Conservation (phyloP, 495 filamentous ascomycete genomes). For the Tuber umbilicatum region DNA sequence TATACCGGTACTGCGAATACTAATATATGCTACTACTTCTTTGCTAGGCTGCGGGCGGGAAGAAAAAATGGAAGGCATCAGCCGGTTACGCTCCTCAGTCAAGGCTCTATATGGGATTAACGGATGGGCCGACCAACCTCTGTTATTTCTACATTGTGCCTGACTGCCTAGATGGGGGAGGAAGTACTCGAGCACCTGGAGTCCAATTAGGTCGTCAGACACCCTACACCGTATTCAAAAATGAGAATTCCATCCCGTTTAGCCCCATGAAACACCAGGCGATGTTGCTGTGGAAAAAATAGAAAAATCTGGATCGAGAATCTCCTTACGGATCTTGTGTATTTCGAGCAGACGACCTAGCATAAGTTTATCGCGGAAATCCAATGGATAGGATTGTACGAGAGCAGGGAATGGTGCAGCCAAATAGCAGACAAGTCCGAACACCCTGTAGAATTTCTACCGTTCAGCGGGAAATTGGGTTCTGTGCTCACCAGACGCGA, state of each 20-base stretch:
- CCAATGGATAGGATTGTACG: too few species aligned
- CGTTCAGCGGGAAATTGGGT: too few species aligned
- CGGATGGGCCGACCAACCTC: neutral
- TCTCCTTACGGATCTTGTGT: conserved; percentile 9
- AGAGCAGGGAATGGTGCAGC: too few species aligned
- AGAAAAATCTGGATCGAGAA: conserved; percentile 17
- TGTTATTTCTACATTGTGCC: conserved; percentile 13
- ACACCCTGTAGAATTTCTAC: too few species aligned
- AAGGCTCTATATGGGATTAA: neutral
- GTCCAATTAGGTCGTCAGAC: conserved; percentile 25
- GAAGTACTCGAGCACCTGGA: conserved; percentile 11
- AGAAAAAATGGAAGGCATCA: neutral
- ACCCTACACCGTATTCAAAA: conserved; percentile 21
- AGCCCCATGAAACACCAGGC: conserved; percentile 28
- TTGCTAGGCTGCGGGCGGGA: neutral
- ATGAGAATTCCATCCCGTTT: conserved; percentile 31
- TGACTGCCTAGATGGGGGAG: conserved; percentile 22
- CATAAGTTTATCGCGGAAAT: too few species aligned
- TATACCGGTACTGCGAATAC: neutral
- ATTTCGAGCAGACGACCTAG: conserved; percentile 12
- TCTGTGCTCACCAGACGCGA: too few species aligned
- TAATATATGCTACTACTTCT: neutral
- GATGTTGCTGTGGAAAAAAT: conserved; percentile 20
- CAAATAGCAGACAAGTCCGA: too few species aligned
- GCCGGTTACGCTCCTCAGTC: neutral